phyloP scores from a whole-genome alignment of 352 stramenopile species.

The Globisporangium splendens region DNA sequence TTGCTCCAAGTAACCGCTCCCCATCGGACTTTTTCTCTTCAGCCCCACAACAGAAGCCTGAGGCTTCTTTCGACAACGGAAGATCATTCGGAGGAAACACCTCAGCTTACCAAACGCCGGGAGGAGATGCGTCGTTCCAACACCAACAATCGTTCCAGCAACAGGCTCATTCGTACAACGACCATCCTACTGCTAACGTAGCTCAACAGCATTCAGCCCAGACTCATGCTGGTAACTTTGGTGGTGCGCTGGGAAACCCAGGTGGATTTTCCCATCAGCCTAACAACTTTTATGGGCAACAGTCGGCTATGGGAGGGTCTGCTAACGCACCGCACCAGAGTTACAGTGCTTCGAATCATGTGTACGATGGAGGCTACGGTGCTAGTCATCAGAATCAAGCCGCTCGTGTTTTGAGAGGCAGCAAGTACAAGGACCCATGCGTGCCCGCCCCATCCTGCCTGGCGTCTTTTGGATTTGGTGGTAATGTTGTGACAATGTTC shows the following conservation, averaged over 20 bases:
- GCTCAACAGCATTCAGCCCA: not conserved
- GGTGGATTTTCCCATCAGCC: conserved; percentile 7
- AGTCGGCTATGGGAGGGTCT: not conserved
- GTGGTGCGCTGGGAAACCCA: not conserved
- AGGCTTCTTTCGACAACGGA: conserved; percentile 12
- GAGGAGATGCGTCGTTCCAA: not conserved
- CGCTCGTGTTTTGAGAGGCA: conserved; percentile 37
- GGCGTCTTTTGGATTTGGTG: conserved; percentile 82
- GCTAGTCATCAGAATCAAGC: conserved; percentile 5
- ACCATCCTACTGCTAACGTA: not conserved
- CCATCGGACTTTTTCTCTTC: conserved; percentile 42
- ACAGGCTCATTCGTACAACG: conserved; percentile 1
- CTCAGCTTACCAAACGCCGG: not conserved
- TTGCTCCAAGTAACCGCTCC: conserved; percentile 3
- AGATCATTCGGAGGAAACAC: conserved; percentile 3
- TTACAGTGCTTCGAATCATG: conserved; percentile 10
- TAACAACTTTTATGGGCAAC: not conserved
- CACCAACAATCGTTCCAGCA: conserved; percentile 13
- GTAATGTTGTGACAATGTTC: conserved; percentile 88
- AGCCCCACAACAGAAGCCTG: conserved; percentile 18
- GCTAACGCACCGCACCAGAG: not conserved
- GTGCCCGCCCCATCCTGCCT: conserved; percentile 71
- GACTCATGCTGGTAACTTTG: conserved; percentile 2
- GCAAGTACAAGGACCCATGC: conserved; percentile 83
- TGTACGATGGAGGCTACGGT: conserved; percentile 10